phyloP scores from a whole-genome alignment of 495 filamentous ascomycete species.

The Lophiotrema nucula region DNA sequence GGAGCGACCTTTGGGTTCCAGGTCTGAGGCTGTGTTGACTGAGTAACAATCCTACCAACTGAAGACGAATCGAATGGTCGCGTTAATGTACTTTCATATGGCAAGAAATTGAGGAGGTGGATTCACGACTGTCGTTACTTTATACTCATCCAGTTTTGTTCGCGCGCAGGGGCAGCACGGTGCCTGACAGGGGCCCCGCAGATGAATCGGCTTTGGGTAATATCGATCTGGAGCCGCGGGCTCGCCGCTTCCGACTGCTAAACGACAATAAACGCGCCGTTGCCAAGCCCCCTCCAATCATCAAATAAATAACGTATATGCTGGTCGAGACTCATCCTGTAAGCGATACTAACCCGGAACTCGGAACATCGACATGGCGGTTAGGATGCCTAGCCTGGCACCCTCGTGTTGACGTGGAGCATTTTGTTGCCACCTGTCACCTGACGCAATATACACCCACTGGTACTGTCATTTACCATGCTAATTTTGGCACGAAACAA shows the following conservation, averaged over 20 bases:
- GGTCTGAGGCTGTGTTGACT: conserved; percentile 22
- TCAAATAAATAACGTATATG: conserved; percentile 30
- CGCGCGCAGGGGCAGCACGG: conserved; percentile 8
- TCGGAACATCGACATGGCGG: conserved; percentile 8
- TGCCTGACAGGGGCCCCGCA: conserved; percentile 26
- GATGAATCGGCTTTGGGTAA: conserved; percentile 5
- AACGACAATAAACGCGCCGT: conserved; percentile 15
- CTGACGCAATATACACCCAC: conserved; percentile 30
- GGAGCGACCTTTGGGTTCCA: conserved; percentile 8
- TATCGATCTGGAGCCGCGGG: background rate
- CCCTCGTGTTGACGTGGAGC: background rate
- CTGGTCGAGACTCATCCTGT: conserved; percentile 33
- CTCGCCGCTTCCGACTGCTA: conserved; percentile 27
- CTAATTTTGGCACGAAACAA: conserved; percentile 25
- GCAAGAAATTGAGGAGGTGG: conserved; percentile 25
- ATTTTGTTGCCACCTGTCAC: conserved; percentile 23
- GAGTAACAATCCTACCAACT: no score
- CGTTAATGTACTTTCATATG: conserved; percentile 34
- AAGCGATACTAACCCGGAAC: conserved; percentile 25
- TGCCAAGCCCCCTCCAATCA: conserved; percentile 7
- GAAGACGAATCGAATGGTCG: no score
- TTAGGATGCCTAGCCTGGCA: background rate
- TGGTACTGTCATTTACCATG: conserved; percentile 29
- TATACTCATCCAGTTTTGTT: conserved; percentile 21
- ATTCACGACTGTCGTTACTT: conserved; percentile 17